Percentiles rank a stretch among this genome's conserved stretches.
phyloP scores from a whole-genome alignment of 2,329 filamentous ascomycete species.

The Fusarium sp. region DNA sequence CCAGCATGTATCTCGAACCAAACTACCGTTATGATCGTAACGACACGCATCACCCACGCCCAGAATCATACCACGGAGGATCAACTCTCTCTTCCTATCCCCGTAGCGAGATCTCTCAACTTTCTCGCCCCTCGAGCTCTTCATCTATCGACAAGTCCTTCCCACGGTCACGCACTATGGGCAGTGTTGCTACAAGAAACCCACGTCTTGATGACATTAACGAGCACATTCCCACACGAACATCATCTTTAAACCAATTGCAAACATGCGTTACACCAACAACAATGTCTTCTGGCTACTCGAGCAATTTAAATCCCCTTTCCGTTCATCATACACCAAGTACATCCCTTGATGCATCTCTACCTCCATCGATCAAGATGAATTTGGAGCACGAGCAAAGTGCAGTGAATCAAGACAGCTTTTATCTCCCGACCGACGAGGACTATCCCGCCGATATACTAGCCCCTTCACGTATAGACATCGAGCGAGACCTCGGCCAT shows the following conservation, averaged over 20 bases:
- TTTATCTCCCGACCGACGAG: constrained; percentile 34
- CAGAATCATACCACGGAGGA: constrained; percentile 32
- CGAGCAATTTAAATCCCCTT: constrained; percentile 56
- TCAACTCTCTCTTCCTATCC: constrained; percentile 17
- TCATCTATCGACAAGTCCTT: constrained; percentile 41
- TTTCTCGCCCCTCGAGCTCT: constrained; percentile 45
- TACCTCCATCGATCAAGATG: constrained; percentile 46
- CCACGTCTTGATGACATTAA: constrained; percentile 52
- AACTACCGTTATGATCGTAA: constrained; percentile 6
- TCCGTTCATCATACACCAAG: constrained; percentile 60
- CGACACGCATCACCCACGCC: constrained; percentile 7
- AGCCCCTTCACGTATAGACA: constrained; percentile 20
- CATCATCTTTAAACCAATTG: constrained; percentile 55
- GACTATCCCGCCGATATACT: constrained; percentile 38
- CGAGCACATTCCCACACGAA: constrained; percentile 54
- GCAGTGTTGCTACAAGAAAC: constrained; percentile 23
- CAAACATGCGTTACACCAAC: constrained; percentile 55
- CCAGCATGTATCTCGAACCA: constrained; percentile 22
- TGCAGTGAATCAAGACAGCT: constrained; percentile 4
- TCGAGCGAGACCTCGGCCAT: constrained; percentile 17
- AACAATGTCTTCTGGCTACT: constrained; percentile 51
- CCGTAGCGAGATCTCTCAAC: constrained; percentile 35
- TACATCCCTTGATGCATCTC: constrained; percentile 59
- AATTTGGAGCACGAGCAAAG: constrained; percentile 28
- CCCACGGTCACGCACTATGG: constrained; percentile 44